A percentile compares a stretch with the other conserved stretches of the same genome.
These are phyloP conservation scores for Candolleomyces efflorescens DNA, from an alignment of 768 basidiomycete genomes.

Conservation along the genomic window DNA sequence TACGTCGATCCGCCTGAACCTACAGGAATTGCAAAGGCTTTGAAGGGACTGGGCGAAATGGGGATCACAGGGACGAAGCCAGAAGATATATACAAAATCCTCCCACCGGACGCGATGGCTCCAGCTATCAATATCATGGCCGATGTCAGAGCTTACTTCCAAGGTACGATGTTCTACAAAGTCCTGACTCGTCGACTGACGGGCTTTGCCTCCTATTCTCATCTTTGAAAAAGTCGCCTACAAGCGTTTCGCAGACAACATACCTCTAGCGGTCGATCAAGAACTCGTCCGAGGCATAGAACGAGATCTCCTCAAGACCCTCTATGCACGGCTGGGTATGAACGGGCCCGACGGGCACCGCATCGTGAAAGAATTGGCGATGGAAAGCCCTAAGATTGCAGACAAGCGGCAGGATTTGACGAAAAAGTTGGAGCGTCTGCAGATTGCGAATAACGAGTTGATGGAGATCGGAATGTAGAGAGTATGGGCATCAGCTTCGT, in stretches of 20 bases:
- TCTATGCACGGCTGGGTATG: constrained; percentile 49
- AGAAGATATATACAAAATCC: constrained; percentile 44
- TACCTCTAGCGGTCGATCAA: constrained; percentile 53
- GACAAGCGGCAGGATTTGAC: constrained; percentile 43
- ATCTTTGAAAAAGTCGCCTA: no score
- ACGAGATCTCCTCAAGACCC: constrained; percentile 36
- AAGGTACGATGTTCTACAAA: constrained; percentile 40
- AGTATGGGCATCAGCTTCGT: no score
- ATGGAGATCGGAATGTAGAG: constrained; percentile 2
- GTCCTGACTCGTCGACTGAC: no score
- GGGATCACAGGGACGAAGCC: constrained; percentile 35
- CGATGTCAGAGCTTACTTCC: constrained; percentile 68
- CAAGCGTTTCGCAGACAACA: constrained; percentile 54
- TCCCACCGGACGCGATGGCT: constrained; percentile 48
- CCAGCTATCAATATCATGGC: constrained; percentile 65
- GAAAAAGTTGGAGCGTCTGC: constrained; percentile 48
- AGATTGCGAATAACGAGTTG: constrained; percentile 8
- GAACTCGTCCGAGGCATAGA: constrained; percentile 52
- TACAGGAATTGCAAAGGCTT: constrained; percentile 25
- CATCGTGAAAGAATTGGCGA: constrained; percentile 47
- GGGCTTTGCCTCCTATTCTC: no score
- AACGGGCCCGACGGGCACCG: constrained; percentile 40
- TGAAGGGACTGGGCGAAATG: constrained; percentile 32
- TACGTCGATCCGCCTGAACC: no score
- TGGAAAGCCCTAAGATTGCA: constrained; percentile 43